Base-by-base conservation (phyloP, 306 rosid species). In the Pterocarpus macrocarpus region DNA sequence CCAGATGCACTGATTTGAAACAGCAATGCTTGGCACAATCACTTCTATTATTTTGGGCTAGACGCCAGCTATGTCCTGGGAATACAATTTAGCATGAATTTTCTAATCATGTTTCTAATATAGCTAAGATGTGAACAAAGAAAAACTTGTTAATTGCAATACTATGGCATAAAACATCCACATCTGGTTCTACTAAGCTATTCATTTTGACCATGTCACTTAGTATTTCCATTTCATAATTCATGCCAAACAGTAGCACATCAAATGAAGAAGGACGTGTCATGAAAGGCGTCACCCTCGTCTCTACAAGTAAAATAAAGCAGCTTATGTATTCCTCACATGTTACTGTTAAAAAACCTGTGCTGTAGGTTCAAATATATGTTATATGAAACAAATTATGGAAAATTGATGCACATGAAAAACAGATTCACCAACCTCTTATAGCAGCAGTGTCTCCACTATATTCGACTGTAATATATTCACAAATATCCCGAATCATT, bases 401-500 rank as follows among this genome's bases (percentile, higher is more conserved):
- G 39, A 74, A 76, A 71, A 15, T 15, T 6, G 22, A 36, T 41
- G 65, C 75, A 62, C 35, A 15, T 10, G 41, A 47, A 79, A 75
- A 80, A 57, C 36, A 73, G 63, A 64, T 77, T 45, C 36, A 22
- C 82, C 77, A 81, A 95, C 97, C 97, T 90, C 77, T 85, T 82
- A 95, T 85, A 57, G 78, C 57, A 63, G 83, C 73, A 53, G 84
- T 87, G 62, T 79, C 78, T 81, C 44, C 80, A 28, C 82, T 85
- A 65, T 82, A 82, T 66, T 82, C 83, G 12, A 82, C 83, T 30
- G 83, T 79, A 68, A 91, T 83, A 76, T 76, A 79, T 56, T 89
- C 71, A 82, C 91, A 91, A 76, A 91, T 87, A 81, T 90, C 97
- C 79, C 71, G 84, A 81, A 95, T 83, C 90, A 83, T 95, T 86